Conservation (phyloP, 257 asterid genomes). For the Forsythia viridissima region DNA sequence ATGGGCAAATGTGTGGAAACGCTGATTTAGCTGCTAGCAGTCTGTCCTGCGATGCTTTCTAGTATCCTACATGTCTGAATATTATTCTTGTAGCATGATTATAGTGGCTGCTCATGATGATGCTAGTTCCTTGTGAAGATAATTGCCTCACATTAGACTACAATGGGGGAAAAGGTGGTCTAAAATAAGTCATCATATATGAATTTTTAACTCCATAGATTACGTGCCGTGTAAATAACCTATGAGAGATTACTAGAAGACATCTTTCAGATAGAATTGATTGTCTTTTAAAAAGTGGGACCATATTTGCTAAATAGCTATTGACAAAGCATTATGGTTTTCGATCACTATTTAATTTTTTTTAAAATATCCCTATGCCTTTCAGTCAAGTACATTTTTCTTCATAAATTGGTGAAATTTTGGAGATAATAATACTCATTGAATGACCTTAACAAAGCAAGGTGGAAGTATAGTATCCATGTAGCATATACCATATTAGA, state of each 20-base stretch:
- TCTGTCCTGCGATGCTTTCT: not conserved
- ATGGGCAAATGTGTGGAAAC: not conserved
- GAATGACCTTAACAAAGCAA: not conserved
- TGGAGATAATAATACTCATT: not conserved
- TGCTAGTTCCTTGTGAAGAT: not conserved
- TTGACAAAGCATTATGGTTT: not conserved
- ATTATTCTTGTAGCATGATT: conserved; percentile 7
- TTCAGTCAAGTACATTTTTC: not conserved
- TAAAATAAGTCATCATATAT: not conserved
- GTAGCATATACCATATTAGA: not conserved
- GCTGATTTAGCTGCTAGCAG: conserved; percentile 6
- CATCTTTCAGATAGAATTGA: not conserved
- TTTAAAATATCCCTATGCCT: not conserved
- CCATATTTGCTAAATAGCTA: not conserved
- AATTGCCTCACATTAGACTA: not conserved
- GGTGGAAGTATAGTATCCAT: not conserved
- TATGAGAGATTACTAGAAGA: not conserved
- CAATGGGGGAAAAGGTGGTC: conserved; percentile 1
- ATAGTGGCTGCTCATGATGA: not conserved
- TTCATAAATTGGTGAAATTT: not conserved
- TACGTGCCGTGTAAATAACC: not conserved
- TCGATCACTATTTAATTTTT: not conserved
- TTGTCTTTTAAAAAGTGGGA: not conserved
- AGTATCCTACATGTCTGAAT: not conserved
- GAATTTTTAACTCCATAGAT: not conserved